Evolutionary conservation across 805 yeast species (phyloP).

Genomic region (Ogataea zsoltii): DNA sequence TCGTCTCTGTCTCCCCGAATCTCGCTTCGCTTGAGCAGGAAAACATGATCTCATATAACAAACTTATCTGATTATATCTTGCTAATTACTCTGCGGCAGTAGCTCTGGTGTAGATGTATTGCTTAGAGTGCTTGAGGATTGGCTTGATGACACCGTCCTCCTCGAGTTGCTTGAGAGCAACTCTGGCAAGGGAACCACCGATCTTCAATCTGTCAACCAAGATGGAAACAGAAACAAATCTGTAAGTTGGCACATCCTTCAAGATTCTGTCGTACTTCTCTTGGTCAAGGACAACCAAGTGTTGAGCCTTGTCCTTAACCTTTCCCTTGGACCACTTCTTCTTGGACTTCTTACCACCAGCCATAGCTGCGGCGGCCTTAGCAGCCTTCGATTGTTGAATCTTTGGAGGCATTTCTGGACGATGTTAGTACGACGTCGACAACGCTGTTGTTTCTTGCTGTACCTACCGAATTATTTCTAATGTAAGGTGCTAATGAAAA

Average conservation of each 20-base stretch:
- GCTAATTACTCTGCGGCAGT: constrained; percentile 56
- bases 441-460: neutral
- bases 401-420: constrained; percentile 91
- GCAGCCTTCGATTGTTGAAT: constrained; percentile 99
- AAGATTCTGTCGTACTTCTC: constrained; percentile 98
- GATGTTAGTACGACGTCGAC: constrained; percentile 2
- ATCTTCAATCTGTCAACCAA: constrained; percentile 98
- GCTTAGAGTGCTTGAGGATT: constrained; percentile 93
- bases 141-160: constrained; percentile 92
- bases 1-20: no score
- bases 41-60: constrained; percentile 10
- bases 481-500: constrained; percentile 3
- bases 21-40: no score
- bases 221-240: constrained; percentile 96
- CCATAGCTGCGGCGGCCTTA: constrained; percentile 99
- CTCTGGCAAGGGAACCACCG: constrained; percentile 99
- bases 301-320: constrained; percentile 99
- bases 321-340: constrained; percentile 99
- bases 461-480: constrained; percentile 9
- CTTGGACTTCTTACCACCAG: constrained; percentile 99
- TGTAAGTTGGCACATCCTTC: constrained; percentile 99
- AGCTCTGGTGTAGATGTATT: constrained; percentile 92
- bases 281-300: constrained; percentile 95
- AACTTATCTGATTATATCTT: constrained; percentile 11
- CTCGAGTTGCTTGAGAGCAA: constrained; percentile 95